phyloP scores from a whole-genome alignment of 192 early-diverging fungal genomes.

The Pilaira anomala region DNA sequence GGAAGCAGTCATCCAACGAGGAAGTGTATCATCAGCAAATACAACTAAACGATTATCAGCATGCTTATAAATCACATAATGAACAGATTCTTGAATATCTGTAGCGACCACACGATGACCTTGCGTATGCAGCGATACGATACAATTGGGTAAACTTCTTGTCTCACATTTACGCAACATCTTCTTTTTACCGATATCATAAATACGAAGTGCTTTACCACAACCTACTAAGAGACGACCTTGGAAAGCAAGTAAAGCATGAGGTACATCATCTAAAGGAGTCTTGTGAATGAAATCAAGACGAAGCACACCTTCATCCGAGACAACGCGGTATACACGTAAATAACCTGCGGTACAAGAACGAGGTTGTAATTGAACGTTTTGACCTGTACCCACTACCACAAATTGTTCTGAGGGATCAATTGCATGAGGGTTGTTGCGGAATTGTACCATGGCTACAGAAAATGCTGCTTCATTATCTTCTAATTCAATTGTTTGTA shows the following conservation, averaged over 20 bases:
- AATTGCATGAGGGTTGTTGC: constrained; percentile 43
- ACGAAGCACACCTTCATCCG: constrained; percentile 41
- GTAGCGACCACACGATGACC: constrained; percentile 79
- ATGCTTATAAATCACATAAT: constrained; percentile 69
- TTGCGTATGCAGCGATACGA: constrained; percentile 74
- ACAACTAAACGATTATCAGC: constrained; percentile 81
- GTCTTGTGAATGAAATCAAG: constrained; percentile 88
- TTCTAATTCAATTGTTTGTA: constrained; percentile 70
- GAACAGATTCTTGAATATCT: constrained; percentile 87
- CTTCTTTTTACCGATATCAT: constrained; percentile 87
- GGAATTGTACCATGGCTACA: constrained; percentile 64
- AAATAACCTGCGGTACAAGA: constrained; percentile 69
- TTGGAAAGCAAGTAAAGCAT: constrained; percentile 81
- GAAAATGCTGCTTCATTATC: constrained; percentile 84
- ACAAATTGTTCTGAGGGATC: constrained; percentile 47
- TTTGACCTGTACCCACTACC: constrained; percentile 81
- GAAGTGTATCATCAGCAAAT: constrained; percentile 90
- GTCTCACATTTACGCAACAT: constrained; percentile 89
- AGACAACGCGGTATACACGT: constrained; percentile 67
- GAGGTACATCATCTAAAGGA: constrained; percentile 79
- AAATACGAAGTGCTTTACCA: constrained; percentile 85
- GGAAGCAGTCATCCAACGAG: constrained; percentile 79
- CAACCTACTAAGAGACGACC: constrained; percentile 86
- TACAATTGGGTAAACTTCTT: constrained; percentile 68
- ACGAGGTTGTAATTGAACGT: constrained; percentile 66